Evolutionary conservation across 2,329 filamentous ascomycete species (phyloP).

Genomic region (Trichoderma harzianum): DNA sequence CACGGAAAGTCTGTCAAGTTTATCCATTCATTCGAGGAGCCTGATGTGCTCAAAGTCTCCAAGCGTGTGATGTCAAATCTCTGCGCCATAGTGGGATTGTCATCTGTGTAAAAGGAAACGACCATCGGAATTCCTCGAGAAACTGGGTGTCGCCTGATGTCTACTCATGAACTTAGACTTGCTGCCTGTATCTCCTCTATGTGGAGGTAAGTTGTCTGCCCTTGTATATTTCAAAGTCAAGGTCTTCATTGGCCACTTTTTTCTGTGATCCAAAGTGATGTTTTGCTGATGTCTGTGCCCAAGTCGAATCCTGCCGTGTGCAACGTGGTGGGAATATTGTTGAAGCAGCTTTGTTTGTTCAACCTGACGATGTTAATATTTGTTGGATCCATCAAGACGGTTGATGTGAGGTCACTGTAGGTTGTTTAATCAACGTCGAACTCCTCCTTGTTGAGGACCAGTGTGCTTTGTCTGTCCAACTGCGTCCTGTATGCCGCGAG

Average conservation of each 20-base stretch:
- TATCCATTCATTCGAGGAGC: rapidly evolving
- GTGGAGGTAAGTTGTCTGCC: background rate
- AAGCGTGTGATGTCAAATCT: background rate
- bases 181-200: background rate
- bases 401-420: background rate
- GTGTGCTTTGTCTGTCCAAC: no score
- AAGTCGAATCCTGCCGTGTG: background rate
- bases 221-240: background rate
- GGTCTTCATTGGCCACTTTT: background rate
- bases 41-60: rapidly evolving
- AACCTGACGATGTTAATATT: background rate
- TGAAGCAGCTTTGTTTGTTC: no score
- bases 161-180: background rate
- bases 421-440: no score
- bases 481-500: no score
- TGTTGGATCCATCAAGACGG: background rate
- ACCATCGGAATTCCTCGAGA: background rate
- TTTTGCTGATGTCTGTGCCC: background rate
- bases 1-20: background rate
- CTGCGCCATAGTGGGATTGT: background rate
- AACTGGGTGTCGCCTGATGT: background rate
- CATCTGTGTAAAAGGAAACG: background rate
- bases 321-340: background rate
- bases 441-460: no score
- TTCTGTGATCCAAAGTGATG: background rate